phyloP scores from a whole-genome alignment of 345 rosid species.

The Camelina neglecta region DNA sequence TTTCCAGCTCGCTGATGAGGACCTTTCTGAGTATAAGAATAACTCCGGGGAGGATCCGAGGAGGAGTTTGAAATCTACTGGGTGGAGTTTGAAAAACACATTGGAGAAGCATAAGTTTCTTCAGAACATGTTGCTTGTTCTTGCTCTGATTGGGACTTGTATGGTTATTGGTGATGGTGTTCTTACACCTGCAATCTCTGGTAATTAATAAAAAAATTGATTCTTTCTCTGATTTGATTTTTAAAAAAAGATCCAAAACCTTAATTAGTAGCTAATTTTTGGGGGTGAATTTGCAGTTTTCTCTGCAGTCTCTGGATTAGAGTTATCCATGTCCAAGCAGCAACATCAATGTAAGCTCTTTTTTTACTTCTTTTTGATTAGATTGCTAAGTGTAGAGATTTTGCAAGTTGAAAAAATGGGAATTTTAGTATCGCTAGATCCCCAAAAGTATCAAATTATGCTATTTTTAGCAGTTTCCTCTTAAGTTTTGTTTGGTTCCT shows the following conservation, averaged over 20 bases:
- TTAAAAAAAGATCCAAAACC: background rate
- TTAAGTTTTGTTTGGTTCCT: constrained; percentile 6
- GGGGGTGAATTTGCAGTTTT: constrained; percentile 61
- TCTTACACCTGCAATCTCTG: constrained; percentile 87
- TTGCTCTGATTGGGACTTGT: constrained; percentile 87
- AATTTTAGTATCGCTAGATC: constrained; percentile 18
- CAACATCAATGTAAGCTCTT: constrained; percentile 74
- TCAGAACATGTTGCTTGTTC: constrained; percentile 70
- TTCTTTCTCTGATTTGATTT: constrained; percentile 12
- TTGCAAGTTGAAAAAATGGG: constrained; percentile 1
- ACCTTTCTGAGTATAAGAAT: constrained; percentile 66
- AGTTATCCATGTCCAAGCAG: constrained; percentile 75
- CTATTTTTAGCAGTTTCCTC: constrained; percentile 15
- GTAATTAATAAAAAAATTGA: constrained; percentile 39
- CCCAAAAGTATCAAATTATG: constrained; percentile 8
- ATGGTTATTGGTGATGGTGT: constrained; percentile 98
- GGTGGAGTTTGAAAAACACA: constrained; percentile 63
- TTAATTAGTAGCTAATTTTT: constrained; percentile 1
- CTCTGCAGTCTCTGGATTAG: constrained; percentile 90
- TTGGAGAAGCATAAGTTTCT: constrained; percentile 68
- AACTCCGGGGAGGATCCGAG: constrained; percentile 38
- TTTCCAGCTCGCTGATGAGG: constrained; percentile 86
- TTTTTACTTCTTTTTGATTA: background rate
- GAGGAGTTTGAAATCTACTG: constrained; percentile 40
- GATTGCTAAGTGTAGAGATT: constrained; percentile 3